These are phyloP conservation scores for Lactarius psammicola DNA, from an alignment of 768 basidiomycete genomes.

Conservation along the genomic window DNA sequence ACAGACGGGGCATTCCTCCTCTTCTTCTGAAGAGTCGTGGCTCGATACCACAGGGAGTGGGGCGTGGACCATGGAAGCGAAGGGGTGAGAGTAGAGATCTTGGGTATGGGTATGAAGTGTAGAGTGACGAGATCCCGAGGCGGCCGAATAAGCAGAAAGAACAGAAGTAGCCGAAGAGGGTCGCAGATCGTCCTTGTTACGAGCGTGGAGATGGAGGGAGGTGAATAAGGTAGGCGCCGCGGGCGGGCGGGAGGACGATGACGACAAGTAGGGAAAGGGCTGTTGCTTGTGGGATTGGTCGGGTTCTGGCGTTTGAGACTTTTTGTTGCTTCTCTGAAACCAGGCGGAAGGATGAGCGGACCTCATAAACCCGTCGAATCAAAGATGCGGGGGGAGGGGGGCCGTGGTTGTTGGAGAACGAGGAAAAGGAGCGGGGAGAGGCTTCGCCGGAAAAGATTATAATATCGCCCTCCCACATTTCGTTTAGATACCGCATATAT, in stretches of 20 bases:
- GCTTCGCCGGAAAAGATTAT: background rate
- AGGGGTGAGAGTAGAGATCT: conserved; percentile 44
- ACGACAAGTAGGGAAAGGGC: background rate
- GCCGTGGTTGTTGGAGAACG: conserved; percentile 8
- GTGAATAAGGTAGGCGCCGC: conserved; percentile 2
- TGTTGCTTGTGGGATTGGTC: background rate
- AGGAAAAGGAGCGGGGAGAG: background rate
- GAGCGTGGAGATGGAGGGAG: conserved; percentile 11
- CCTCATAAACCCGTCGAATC: conserved; percentile 25
- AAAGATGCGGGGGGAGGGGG: conserved; percentile 1
- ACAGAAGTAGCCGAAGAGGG: conserved; percentile 16
- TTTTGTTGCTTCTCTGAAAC: conserved; percentile 28
- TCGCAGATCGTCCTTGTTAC: background rate
- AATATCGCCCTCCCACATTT: background rate
- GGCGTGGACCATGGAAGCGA: conserved; percentile 58
- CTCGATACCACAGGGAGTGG: conserved; percentile 73
- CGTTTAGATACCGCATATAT: conserved; percentile 4
- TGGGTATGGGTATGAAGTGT: conserved; percentile 31
- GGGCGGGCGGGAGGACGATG: conserved; percentile 1
- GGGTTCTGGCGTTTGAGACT: conserved; percentile 11
- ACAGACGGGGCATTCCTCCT: conserved; percentile 94
- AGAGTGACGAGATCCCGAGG: conserved; percentile 41
- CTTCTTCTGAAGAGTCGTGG: conserved; percentile 64
- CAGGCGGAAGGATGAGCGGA: conserved; percentile 27
- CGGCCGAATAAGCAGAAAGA: conserved; percentile 25